Evolutionary conservation across 306 rosid species (phyloP).

Genomic region (Hippophae tibetana): DNA sequence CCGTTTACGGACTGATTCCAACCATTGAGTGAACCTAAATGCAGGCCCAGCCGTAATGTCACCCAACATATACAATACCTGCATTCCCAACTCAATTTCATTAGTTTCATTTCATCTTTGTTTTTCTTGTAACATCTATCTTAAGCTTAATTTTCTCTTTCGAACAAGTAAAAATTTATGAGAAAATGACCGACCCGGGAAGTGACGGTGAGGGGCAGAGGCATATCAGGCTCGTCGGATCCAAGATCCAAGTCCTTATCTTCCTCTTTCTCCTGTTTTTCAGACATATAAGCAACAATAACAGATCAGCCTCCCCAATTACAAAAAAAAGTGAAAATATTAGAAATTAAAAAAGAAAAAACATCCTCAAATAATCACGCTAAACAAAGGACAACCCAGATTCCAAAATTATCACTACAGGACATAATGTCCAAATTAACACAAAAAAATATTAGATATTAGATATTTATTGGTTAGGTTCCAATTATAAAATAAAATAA

Average conservation of each 20-base stretch:
- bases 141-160: not conserved
- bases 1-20: constrained; percentile 85
- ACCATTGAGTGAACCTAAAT: constrained; percentile 78
- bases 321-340: too few species aligned
- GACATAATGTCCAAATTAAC: too few species aligned
- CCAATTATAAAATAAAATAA: not conserved
- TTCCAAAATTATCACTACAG: not conserved
- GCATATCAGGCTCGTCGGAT: constrained; percentile 44
- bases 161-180: not conserved
- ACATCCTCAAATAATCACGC: not conserved
- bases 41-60: constrained; percentile 79
- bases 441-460: not conserved
- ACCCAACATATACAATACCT: constrained; percentile 85
- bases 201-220: constrained; percentile 65
- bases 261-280: constrained; percentile 46
- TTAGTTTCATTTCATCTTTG: not conserved
- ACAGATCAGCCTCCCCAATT: constrained; percentile 1
- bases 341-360: not conserved
- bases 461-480: constrained; percentile 4
- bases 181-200: constrained; percentile 48
- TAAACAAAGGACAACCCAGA: constrained; percentile 15
- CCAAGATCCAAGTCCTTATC: constrained; percentile 32
- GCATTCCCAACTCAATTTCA: constrained; percentile 21
- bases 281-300: constrained; percentile 6
- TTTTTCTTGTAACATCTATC: not conserved